A percentile compares a stretch with the other conserved stretches of the same genome.
Evolutionary conservation across 2,329 filamentous ascomycete species (phyloP).

Genomic region (Colletotrichum lentis): DNA sequence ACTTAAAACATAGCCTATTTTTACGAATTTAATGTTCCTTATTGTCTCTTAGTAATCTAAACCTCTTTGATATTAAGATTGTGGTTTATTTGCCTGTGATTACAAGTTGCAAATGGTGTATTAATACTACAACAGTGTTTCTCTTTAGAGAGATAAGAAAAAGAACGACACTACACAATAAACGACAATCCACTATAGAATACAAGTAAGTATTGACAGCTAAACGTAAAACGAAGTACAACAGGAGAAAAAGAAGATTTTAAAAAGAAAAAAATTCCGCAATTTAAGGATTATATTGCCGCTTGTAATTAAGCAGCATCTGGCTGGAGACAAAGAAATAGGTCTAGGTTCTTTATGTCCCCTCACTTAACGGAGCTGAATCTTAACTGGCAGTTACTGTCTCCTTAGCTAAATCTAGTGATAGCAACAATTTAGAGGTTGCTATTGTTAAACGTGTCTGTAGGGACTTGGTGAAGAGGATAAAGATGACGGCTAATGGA

Average conservation of each 20-base stretch:
- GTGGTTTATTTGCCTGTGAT: not conserved
- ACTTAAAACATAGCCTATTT: constrained; percentile 3
- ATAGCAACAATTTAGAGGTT: not conserved
- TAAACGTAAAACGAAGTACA: no score
- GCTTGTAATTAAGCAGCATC: constrained; percentile 13
- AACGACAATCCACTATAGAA: no score
- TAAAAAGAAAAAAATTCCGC: not conserved
- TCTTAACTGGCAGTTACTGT: constrained; percentile 3
- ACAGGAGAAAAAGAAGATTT: not conserved
- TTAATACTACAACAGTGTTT: no score
- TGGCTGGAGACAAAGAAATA: constrained; percentile 2
- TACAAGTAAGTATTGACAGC: no score
- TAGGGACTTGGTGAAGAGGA: constrained; percentile 5
- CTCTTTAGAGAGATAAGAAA: no score
- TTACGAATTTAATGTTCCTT: not conserved
- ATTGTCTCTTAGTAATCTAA: not conserved
- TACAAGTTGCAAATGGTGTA: not conserved
- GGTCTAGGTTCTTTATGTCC: not conserved
- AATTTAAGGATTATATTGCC: constrained; percentile 9
- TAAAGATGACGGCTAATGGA: constrained; percentile 2
- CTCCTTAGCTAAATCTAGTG: not conserved
- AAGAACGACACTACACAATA: no score
- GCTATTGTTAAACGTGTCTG: not conserved
- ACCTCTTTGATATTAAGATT: not conserved
- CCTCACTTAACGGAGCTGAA: not conserved